Evolutionary conservation across 352 stramenopile genomes (phyloP).

Genomic region (Paralagenidium karlingii): DNA sequence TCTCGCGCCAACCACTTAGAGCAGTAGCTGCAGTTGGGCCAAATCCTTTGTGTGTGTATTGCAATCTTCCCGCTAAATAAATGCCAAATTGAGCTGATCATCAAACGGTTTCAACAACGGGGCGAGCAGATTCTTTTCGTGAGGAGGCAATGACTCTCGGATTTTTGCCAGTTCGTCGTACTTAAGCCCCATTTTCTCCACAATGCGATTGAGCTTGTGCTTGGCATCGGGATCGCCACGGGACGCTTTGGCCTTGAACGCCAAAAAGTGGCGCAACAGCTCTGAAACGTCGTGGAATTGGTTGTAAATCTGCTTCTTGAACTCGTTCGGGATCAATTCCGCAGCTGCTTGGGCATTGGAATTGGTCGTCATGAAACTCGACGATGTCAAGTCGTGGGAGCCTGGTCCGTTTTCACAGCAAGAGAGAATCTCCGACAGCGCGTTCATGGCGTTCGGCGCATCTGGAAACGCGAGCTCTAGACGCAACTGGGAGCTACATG

Average conservation of each 20-base stretch:
- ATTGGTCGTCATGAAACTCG: conserved; percentile 31
- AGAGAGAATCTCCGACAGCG: conserved; percentile 49
- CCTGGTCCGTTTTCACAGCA: conserved; percentile 39
- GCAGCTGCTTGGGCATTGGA: conserved; percentile 38
- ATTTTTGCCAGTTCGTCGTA: conserved; percentile 80
- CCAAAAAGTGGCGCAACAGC: conserved; percentile 69
- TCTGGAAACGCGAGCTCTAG: conserved; percentile 46
- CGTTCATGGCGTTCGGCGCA: conserved; percentile 30
- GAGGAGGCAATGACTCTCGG: conserved; percentile 58
- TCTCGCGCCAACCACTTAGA: too few relatives aligned
- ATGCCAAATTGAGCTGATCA: conserved; percentile 79
- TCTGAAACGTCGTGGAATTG: conserved; percentile 80
- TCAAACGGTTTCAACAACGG: conserved; percentile 76
- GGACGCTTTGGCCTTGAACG: conserved; percentile 50
- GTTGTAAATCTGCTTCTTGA: conserved; percentile 80
- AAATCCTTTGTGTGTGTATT: too few relatives aligned
- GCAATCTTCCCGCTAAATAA: too few relatives aligned
- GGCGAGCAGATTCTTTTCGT: conserved; percentile 73
- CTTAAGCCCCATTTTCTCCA: conserved; percentile 81
- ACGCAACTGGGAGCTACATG: conserved; percentile 20
- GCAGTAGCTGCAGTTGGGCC: too few relatives aligned
- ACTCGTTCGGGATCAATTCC: conserved; percentile 71
- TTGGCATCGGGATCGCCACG: conserved; percentile 37
- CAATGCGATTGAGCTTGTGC: conserved; percentile 71
- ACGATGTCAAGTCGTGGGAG: conserved; percentile 32